Evolutionary conservation across 352 stramenopile species (phyloP), one percentile per base, ranked within the genome.

Genomic region (Phytophthora rubi): DNA sequence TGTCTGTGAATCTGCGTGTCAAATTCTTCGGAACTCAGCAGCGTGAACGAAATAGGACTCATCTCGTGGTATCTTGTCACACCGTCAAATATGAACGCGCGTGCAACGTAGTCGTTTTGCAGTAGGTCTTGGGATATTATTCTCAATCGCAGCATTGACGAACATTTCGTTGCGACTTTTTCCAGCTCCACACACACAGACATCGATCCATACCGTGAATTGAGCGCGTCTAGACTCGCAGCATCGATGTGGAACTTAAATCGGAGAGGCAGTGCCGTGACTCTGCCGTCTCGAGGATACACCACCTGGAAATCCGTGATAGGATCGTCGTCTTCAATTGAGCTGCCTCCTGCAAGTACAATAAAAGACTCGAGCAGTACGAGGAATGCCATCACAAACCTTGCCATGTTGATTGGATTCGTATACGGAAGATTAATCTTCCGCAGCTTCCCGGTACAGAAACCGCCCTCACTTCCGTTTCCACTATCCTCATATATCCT

Each of bases 41-140:
- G 23, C n/a, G 44, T 44, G 45, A 75, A 68, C 9, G 28, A 42
- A 15, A 67, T 26, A 10, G 53, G 18, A 3, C 26, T 7, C 3
- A 58, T 55, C 12, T 58, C 18, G 16, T 52, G 49, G 28, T 54
- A 42, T 18, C 47, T 54, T 6, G n/a, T 44, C 1, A 7, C 18
- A 6, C 13, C 32, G 21, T 66, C 51, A 2, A 51, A 39, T 15
- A 76, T 56, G 53, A 60, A 68, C 2, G 51, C 48, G 5, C 21
- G 57, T 4, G 58, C 63, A 13, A 54, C 47, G 58, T 66, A 54
- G 3, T n/a, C 28, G n/a, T 23, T 51, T 45, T 35, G 6, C 12
- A 9, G 3, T 7, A 75, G 23, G 6, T 59, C 30, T 18, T 63
- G 44, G 18, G 68, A 61, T 12, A 9, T 84, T 58, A 32, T 86